Percentiles rank a stretch among this genome's conserved stretches.
Conservation (phyloP, 2,329 filamentous ascomycete genomes). For the Metarhizium album region DNA sequence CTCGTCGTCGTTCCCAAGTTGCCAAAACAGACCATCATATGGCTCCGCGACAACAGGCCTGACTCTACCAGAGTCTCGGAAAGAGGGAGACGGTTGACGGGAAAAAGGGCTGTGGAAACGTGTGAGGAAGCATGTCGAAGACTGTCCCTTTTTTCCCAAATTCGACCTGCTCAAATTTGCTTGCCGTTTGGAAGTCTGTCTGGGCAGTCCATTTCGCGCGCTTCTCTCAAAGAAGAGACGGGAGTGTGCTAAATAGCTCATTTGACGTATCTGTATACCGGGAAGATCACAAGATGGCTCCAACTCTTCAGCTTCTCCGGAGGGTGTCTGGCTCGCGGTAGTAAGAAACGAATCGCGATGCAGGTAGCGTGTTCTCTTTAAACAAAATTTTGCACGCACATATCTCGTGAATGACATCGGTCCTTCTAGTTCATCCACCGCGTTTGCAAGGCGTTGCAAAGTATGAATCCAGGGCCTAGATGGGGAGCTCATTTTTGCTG, state of each 20-base stretch:
- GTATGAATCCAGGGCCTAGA: neutral
- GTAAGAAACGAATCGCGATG: neutral
- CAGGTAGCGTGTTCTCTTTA: neutral
- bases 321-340: neutral
- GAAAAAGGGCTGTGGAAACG: neutral
- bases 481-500: neutral
- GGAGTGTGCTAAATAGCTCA: neutral
- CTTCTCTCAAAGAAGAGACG: neutral
- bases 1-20: neutral
- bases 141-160: neutral
- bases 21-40: neutral
- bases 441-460: neutral
- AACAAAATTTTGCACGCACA: neutral
- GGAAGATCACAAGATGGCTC: neutral
- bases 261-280: neutral
- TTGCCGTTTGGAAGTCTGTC: neutral
- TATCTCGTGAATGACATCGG: neutral
- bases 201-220: neutral
- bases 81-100: too few species aligned
- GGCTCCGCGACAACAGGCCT: neutral
- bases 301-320: neutral
- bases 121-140: neutral
- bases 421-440: neutral
- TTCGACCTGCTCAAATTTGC: neutral
- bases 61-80: neutral